These are phyloP conservation scores for Acacia acuminata DNA, from an alignment of 306 rosid genomes.

Conservation along the genomic window DNA sequence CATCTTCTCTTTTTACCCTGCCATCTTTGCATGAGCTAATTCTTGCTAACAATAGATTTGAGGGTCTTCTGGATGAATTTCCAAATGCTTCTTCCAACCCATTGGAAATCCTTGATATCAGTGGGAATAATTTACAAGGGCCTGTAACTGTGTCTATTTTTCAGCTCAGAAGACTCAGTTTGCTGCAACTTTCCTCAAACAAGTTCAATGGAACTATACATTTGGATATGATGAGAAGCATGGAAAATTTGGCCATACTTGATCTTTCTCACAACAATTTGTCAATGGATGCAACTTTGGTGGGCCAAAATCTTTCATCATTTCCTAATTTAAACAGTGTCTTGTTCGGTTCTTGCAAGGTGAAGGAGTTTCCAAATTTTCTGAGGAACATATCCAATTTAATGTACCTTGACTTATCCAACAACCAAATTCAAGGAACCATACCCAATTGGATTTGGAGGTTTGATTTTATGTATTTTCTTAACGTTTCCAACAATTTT, in stretches of 20 bases:
- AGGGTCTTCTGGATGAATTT: conserved; percentile 32
- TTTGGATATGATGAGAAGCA: conserved; percentile 4
- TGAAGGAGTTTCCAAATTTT: conserved; percentile 37
- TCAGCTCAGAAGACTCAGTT: conserved; percentile 15
- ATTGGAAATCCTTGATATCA: conserved; percentile 41
- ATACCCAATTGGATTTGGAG: conserved; percentile 51
- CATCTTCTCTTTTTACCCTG: conserved; percentile 20
- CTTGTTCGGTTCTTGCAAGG: conserved; percentile 39
- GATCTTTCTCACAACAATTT: conserved; percentile 52
- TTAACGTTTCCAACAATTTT: conserved; percentile 45
- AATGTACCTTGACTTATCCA: conserved; percentile 24
- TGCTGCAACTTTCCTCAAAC: conserved; percentile 48
- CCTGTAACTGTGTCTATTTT: conserved; percentile 37
- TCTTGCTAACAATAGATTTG: conserved; percentile 27
- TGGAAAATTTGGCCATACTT: conserved; percentile 31
- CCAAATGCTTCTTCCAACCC: neutral
- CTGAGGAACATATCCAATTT: conserved; percentile 35
- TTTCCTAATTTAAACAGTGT: conserved; percentile 20
- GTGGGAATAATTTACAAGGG: conserved; percentile 47
- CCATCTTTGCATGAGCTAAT: conserved; percentile 19
- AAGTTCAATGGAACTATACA: conserved; percentile 46
- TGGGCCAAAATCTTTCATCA: neutral
- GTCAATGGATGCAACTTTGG: neutral
- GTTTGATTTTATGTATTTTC: neutral
- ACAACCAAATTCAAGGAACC: conserved; percentile 35